Evolutionary conservation across 495 filamentous ascomycete genomes (phyloP), one percentile per base, ranked within the genome.

Genomic region (Penicillium verhagenii): DNA sequence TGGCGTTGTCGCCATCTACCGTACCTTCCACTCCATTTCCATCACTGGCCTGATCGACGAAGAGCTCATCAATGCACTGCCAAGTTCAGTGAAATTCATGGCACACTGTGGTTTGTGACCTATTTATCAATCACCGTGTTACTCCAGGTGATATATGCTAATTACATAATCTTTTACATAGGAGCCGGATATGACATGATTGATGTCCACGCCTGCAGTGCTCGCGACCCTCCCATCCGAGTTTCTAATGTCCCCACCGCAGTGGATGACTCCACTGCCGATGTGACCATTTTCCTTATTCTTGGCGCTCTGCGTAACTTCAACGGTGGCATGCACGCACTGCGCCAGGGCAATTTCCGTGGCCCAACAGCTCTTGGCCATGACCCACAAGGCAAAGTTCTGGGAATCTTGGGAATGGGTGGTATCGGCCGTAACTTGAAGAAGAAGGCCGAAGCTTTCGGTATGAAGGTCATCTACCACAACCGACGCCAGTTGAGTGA

Each of bases 321-420:
- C 62, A 86, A 85, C 60, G 65, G 73, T 4, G 76, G 83, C 8
- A 85, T 92, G 79, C 54, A 74, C 0, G 69, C 79, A 6, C 76
- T 94, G 7, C 79, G 86, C 5, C 59, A 78, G 13, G 84, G 84
- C 2, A 72, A 81, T 35, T 91, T 81, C 78, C 66, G 77, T 20
- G 80, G 82, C 5, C 53, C 72, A 14, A 72, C 75, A 4, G 59
- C 69, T 6, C 73, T 84, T 21, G 82, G 84, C 6, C 82, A 84
- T 65, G 82, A 88, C 66, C 85, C 87, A 1, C 67, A 81, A 37
- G 87, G 86, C 8, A 83, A 88, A 57, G 77, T 79, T 35, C 74
- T 89, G 3, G 88, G 88, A 0, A 89, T 96, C 52, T 64, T 96
- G 33, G 91, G 91, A 7, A 92, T 96, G 88, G 91, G 91, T 8